Evolutionary conservation across 352 stramenopile genomes (phyloP), one percentile per base, ranked within the genome.

Genomic region (Phytophthora crassamura): DNA sequence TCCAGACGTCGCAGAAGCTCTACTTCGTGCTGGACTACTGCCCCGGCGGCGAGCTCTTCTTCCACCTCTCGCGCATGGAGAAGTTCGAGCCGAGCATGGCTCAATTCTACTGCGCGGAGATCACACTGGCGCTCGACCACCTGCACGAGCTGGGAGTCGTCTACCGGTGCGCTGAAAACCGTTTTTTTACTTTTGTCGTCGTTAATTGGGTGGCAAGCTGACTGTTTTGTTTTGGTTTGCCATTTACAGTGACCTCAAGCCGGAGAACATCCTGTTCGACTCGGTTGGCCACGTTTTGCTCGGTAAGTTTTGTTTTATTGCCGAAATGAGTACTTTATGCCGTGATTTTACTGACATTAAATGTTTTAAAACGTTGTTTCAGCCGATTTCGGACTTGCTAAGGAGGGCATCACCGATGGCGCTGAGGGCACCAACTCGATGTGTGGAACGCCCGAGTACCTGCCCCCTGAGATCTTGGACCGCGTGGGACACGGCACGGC

Each of bases 11-110:
- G 63, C 83, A 95, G 72, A 96, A 96, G 71, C 79, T 97, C 14
- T 97, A 97, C 76, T 95, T 97, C 56, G 88, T 97, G 62, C 76
- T 97, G 28, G 90, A 98, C 67, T 98, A 97, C 67, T 97, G 90
- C 45, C 88, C 92, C 2, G 91, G 91, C 30, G 91, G 91, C 20
- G 91, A 98, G 57, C 72, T 98, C 7, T 98, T 96, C 64, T 95
- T 96, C 74, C 90, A 97, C 62, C 66, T 98, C 1, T 93, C 81
- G 47, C 82, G 87, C 22, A 94, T 95, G 83, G 90, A 97, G 61
- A 92, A 92, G 66, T 97, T 97, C 64, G 75, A 88, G 35, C 80
- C 95, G 20, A 73, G 64, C n/a, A 94, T 94, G 79, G 91, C 91
- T 16, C 80, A 82, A 48, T 97, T 97, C 70, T 97, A 97, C 72